Base-by-base conservation (phyloP, 2,329 filamentous ascomycete species). In the Aaosphaeria pasadenensis region DNA sequence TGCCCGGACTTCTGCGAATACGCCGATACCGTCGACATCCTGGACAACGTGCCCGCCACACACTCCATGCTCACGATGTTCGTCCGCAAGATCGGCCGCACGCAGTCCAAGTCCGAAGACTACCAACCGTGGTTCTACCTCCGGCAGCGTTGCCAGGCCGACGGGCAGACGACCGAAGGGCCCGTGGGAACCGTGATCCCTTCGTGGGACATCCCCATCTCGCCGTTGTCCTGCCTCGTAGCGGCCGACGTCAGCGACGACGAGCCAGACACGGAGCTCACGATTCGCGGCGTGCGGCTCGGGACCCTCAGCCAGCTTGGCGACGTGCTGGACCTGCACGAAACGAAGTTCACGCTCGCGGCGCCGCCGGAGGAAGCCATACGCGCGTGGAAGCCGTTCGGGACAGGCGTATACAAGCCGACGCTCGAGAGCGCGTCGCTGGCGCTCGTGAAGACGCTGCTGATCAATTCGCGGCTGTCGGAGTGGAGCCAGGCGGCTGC, bases 1-100 rank as follows among this genome's bases (percentile, higher is more conserved):
- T 44, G 43, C 36, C 43, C 43, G 7, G 43, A 44, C 31, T 44
- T 44, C 32, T 35, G 43, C 32, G 43, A 44, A 38, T 28, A 44
- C 31, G 30, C 31, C 6, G 43, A 44, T 24, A 44, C 43, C 13
- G 43, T 44, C 9, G 39, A 40, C 24, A 24, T 40, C 24, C 39
- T 40, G 11, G 39, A 40, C 24, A 40, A 28, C 24, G 39, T 40
- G 7, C 39, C 39, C 7, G 39, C 9, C 7, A 7, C 39, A 40
- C 11, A n/a, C 7, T 13, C 39, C 11, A 7, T 9, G 7, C 9
- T n/a, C 7, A 40, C 7, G 11, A 11, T 17, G 7, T 9, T 40
- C 11, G 11, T 7, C 7, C 39, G 39, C 24, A 11, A 40, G 24
- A 40, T 9, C 9, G 24, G 39, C 7, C 39, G 24, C 7, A 24